These are phyloP conservation scores for Xylariaceae sp. DNA, from an alignment of 2,329 filamentous ascomycete genomes.

Conservation along the genomic window DNA sequence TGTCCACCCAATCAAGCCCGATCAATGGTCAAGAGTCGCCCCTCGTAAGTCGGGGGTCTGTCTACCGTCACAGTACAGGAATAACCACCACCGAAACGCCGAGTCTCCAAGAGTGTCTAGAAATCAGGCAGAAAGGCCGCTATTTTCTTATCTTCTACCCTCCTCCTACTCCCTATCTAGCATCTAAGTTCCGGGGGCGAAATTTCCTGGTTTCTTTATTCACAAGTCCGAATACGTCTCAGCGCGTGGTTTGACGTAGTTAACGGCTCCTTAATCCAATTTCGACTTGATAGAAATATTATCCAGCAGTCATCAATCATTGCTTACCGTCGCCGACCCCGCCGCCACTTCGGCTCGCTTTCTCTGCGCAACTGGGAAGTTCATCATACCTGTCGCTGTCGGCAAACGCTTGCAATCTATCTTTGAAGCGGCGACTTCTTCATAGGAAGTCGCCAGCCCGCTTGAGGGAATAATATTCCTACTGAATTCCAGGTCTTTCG, in stretches of 20 bases:
- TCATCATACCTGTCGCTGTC: constrained; percentile 10
- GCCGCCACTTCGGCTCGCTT: no score
- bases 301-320: constrained; percentile 4
- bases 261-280: neutral
- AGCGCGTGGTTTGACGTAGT: constrained; percentile 9
- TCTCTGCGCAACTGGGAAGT: constrained; percentile 11
- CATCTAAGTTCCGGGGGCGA: constrained; percentile 31
- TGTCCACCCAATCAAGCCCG: neutral
- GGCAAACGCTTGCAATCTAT: constrained; percentile 18
- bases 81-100: constrained; percentile 20
- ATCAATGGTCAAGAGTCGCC: constrained; percentile 10
- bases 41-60: no score
- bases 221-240: constrained; percentile 8
- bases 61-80: constrained; percentile 1
- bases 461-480: constrained; percentile 1
- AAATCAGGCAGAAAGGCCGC: constrained; percentile 32
- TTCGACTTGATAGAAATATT: constrained; percentile 1
- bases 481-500: neutral
- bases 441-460: constrained; percentile 25
- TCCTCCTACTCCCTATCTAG: constrained; percentile 18
- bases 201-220: constrained; percentile 18
- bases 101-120: constrained; percentile 18
- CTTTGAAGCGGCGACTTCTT: constrained; percentile 27
- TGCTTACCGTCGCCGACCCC: neutral
- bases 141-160: constrained; percentile 28